Conservation (phyloP, 176 grass and related monocot genomes). For the Lolium multiflorum region DNA sequence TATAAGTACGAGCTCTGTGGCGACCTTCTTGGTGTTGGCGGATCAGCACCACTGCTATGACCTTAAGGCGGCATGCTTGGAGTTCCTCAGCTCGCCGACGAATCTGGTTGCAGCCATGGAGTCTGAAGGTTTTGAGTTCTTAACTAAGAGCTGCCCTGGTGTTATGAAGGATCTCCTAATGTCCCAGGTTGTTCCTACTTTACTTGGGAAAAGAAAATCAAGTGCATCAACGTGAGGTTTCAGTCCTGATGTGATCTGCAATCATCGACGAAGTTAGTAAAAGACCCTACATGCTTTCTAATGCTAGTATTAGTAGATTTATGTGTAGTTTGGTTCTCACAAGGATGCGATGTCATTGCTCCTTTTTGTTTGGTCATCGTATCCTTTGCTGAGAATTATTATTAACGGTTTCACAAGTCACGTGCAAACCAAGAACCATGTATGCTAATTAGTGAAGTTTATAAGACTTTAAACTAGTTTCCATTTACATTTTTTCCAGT, state of each 20-base stretch:
- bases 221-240: background rate
- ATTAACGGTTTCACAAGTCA: background rate
- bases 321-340: background rate
- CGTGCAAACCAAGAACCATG: background rate
- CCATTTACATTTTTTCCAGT: background rate
- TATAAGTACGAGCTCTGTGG: slow-evolving; percentile 23
- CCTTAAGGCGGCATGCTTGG: slow-evolving; percentile 31
- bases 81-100: slow-evolving; percentile 16
- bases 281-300: background rate
- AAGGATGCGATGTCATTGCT: background rate
- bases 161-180: background rate
- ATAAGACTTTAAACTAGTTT: background rate
- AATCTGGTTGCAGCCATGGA: background rate
- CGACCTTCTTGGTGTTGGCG: background rate
- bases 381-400: background rate
- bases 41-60: slow-evolving; percentile 31
- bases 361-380: background rate
- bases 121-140: slow-evolving; percentile 25
- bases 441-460: background rate
- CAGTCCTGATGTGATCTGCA: background rate
- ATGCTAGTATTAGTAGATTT: background rate
- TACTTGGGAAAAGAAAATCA: background rate
- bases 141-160: slow-evolving; percentile 25
- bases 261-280: background rate
- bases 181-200: background rate